A percentile compares a stretch with the other conserved stretches of the same genome.
Conservation (phyloP, 768 basidiomycete genomes). For the Naganishia vaughanmartiniae region DNA sequence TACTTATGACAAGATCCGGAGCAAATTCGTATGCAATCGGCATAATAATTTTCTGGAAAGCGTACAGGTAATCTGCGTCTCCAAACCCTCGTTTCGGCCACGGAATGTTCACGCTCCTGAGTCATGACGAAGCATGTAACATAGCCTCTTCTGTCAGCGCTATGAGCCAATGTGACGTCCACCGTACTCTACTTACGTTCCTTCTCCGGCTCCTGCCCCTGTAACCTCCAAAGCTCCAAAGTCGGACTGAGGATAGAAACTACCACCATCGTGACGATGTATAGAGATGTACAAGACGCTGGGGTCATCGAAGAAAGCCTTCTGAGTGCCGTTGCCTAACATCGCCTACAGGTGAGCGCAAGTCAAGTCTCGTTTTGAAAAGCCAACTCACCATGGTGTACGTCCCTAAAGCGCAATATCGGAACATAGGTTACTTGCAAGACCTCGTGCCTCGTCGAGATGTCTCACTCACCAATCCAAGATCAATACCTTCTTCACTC, state of each 20-base stretch:
- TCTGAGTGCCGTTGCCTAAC: conserved; percentile 91
- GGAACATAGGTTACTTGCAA: neutral
- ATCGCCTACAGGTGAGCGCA: neutral
- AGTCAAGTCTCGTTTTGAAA: neutral
- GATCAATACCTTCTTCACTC: conserved; percentile 78
- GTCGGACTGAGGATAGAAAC: conserved; percentile 87
- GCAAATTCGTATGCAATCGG: conserved; percentile 95
- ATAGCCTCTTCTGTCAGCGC: conserved; percentile 14
- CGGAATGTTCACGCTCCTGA: conserved; percentile 81
- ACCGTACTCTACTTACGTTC: conserved; percentile 62
- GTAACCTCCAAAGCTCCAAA: conserved; percentile 83
- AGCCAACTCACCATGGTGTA: conserved; percentile 73
- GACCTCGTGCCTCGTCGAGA: too few relatives aligned
- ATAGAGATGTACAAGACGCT: conserved; percentile 88
- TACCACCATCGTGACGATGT: conserved; percentile 88
- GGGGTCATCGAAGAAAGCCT: conserved; percentile 90
- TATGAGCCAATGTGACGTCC: conserved; percentile 45
- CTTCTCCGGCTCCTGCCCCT: conserved; percentile 77
- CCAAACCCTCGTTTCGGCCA: conserved; percentile 87
- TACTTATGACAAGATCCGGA: conserved; percentile 93
- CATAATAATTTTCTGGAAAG: conserved; percentile 93
- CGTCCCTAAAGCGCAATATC: conserved; percentile 64
- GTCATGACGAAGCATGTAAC: conserved; percentile 3
- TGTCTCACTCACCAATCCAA: conserved; percentile 78
- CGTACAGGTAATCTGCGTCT: conserved; percentile 93